Percentiles rank a stretch among this genome's conserved stretches.
Conservation (phyloP, 371 early-diverging fungal genomes). For the Lichtheimia ornata region DNA sequence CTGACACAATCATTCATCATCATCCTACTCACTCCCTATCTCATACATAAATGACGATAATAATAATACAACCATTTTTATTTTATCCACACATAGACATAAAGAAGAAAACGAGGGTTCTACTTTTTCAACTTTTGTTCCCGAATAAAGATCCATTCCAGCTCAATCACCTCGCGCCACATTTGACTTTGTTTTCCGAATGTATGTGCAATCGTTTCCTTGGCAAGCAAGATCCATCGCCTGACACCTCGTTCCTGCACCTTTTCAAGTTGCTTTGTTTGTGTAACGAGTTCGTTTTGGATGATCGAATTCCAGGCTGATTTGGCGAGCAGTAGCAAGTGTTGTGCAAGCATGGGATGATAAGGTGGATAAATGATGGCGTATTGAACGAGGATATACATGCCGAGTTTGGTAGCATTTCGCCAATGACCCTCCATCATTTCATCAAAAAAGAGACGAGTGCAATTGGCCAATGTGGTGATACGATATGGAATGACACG, state of each 20-base stretch:
- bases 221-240: constrained; percentile 44
- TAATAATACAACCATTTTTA: too few species aligned
- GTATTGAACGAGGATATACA: constrained; percentile 68
- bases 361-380: constrained; percentile 68
- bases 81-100: too few species aligned
- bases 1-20: too few species aligned
- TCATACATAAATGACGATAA: too few species aligned
- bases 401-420: constrained; percentile 56
- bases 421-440: constrained; percentile 48
- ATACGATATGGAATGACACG: constrained; percentile 33
- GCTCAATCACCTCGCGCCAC: constrained; percentile 46
- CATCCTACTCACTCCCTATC: too few species aligned
- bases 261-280: constrained; percentile 26
- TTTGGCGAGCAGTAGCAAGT: constrained; percentile 65
- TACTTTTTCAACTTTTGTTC: constrained; percentile 39
- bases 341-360: constrained; percentile 73
- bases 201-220: constrained; percentile 29
- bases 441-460: constrained; percentile 37
- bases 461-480: constrained; percentile 29
- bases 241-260: constrained; percentile 41
- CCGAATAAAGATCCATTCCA: constrained; percentile 49
- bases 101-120: not conserved
- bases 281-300: constrained; percentile 27
- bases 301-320: constrained; percentile 64
- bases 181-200: constrained; percentile 42